These are phyloP conservation scores for Angomonas ambiguus DNA, from an alignment of 208 protist species.

Conservation along the genomic window DNA sequence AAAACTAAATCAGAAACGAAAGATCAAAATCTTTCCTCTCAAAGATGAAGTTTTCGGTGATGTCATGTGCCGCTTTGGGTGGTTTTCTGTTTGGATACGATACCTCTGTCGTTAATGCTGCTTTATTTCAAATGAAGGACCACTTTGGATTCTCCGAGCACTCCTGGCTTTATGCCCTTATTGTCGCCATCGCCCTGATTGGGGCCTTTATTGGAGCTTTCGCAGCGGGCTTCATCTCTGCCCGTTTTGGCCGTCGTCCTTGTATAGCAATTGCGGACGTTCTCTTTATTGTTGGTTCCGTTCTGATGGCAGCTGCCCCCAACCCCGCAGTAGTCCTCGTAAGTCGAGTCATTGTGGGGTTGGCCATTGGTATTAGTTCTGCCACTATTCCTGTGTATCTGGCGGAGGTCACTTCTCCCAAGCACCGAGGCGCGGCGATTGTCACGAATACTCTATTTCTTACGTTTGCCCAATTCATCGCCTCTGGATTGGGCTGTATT, in stretches of 20 bases:
- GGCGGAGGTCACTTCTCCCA: constrained; percentile 76
- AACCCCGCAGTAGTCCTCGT: constrained; percentile 64
- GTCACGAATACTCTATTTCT: constrained; percentile 89
- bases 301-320: constrained; percentile 68
- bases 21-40: too few relatives aligned
- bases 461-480: constrained; percentile 82
- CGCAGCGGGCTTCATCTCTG: constrained; percentile 58
- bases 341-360: constrained; percentile 79
- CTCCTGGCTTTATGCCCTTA: constrained; percentile 72
- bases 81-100: constrained; percentile 93
- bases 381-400: constrained; percentile 91
- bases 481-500: constrained; percentile 56
- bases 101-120: constrained; percentile 88
- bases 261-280: constrained; percentile 70
- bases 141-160: constrained; percentile 80
- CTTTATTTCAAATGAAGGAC: constrained; percentile 90
- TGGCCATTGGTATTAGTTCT: constrained; percentile 84
- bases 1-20: too few relatives aligned
- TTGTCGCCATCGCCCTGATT: constrained; percentile 82
- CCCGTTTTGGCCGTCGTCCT: constrained; percentile 65
- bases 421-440: constrained; percentile 76
- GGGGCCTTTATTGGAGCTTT: constrained; percentile 86
- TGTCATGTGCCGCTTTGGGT: constrained; percentile 82
- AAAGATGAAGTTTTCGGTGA: constrained; percentile 46
- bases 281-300: constrained; percentile 77